These are phyloP conservation scores for Metarhizium guizhouense DNA, from an alignment of 2,329 filamentous ascomycete species.

Conservation along the genomic window DNA sequence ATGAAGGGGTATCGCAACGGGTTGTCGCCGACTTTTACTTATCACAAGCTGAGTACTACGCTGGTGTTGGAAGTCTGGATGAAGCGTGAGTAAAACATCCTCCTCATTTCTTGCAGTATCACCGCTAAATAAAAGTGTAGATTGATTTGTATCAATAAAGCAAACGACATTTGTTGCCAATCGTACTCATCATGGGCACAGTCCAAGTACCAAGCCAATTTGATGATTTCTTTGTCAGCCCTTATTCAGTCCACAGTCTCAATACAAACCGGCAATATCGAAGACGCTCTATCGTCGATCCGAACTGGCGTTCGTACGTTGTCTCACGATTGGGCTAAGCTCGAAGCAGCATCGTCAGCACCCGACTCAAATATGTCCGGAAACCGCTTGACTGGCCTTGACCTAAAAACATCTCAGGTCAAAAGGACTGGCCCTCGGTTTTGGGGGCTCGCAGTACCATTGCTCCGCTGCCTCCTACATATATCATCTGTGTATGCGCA, in stretches of 20 bases:
- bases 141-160: conserved; percentile 25
- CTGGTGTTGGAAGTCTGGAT: conserved; percentile 56
- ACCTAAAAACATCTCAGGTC: conserved; percentile 12
- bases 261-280: conserved; percentile 51
- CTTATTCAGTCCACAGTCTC: conserved; percentile 58
- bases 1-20: conserved; percentile 28
- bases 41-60: conserved; percentile 63
- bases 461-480: conserved; percentile 63
- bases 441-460: conserved; percentile 68
- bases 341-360: conserved; percentile 28
- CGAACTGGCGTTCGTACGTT: conserved; percentile 48
- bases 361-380: conserved; percentile 21
- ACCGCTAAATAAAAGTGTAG: conserved; percentile 11
- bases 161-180: conserved; percentile 26
- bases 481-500: conserved; percentile 74
- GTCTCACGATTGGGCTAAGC: conserved; percentile 45
- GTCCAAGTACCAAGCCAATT: conserved; percentile 23
- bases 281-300: conserved; percentile 48
- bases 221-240: conserved; percentile 20
- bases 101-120: not conserved
- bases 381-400: conserved; percentile 17
- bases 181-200: conserved; percentile 23
- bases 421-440: conserved; percentile 48
- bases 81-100: conserved; percentile 38
- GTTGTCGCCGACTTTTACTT: conserved; percentile 51